A percentile compares a stretch with the other conserved stretches of the same genome.
phyloP scores from a whole-genome alignment of 306 rosid genomes.

The Pachyrhizus erosus region DNA sequence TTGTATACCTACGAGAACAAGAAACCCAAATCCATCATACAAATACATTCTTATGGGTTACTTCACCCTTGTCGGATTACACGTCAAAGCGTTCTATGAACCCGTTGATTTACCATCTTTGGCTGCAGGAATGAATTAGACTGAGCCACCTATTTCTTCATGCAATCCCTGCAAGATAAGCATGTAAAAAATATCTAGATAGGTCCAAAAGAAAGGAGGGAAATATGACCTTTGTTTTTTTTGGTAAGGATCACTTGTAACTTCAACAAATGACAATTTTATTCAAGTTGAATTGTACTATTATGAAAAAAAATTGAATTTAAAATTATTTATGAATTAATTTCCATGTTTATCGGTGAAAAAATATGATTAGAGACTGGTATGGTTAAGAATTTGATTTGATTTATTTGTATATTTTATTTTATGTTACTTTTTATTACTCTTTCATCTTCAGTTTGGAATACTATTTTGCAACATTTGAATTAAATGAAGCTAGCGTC shows the following conservation, averaged over 20 bases:
- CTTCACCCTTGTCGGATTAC: slow-evolving; percentile 62
- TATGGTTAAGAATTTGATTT: not conserved
- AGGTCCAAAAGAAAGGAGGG: not conserved
- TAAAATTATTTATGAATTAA: no score
- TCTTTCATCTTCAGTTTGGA: not conserved
- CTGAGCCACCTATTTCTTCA: not conserved
- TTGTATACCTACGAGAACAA: slow-evolving; percentile 38
- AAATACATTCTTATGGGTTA: slow-evolving; percentile 57
- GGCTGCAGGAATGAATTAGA: slow-evolving; percentile 9
- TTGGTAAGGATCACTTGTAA: no score
- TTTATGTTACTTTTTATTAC: not conserved
- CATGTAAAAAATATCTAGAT: not conserved
- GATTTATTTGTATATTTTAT: not conserved
- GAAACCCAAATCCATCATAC: slow-evolving; percentile 46
- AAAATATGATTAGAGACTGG: not conserved
- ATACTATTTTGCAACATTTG: slow-evolving; percentile 27
- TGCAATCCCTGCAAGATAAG: slow-evolving; percentile 16
- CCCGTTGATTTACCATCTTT: slow-evolving; percentile 2
- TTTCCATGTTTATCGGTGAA: not conserved
- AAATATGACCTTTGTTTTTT: no score
- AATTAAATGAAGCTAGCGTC: slow-evolving; percentile 48
- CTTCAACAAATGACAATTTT: no score
- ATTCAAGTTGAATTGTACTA: no score
- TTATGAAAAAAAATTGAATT: no score
- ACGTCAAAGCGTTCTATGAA: slow-evolving; percentile 46